Percentiles rank a stretch among this genome's conserved stretches.
phyloP scores from a whole-genome alignment of 176 grass and related monocot species.

The Puccinellia tenuiflora region DNA sequence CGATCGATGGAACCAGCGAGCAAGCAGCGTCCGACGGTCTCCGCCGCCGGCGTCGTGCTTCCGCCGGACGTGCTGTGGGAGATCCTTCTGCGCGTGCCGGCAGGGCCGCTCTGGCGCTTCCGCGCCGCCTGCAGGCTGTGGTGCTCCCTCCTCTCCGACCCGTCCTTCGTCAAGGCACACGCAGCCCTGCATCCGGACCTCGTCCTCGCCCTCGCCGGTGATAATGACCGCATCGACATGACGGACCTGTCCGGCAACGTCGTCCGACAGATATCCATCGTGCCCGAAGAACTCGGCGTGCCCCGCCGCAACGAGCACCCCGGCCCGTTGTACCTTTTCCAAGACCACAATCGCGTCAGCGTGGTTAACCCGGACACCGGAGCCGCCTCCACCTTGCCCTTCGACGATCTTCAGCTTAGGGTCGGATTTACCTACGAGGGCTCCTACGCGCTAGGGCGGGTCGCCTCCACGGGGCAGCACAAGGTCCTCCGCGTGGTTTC shows the following conservation, averaged over 20 bases:
- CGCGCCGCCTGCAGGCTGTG: neutral
- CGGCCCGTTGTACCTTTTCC: neutral
- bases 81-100: neutral
- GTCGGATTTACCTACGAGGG: neutral
- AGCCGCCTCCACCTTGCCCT: neutral
- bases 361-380: neutral
- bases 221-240: neutral
- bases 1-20: neutral
- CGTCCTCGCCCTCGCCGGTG: neutral
- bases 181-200: neutral
- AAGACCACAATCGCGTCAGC: neutral
- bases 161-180: neutral
- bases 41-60: neutral
- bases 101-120: neutral
- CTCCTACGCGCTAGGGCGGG: neutral
- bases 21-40: neutral
- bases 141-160: neutral
- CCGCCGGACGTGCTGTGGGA: neutral
- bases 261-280: neutral
- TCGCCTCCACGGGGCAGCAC: neutral
- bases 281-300: neutral
- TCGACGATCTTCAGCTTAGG: neutral
- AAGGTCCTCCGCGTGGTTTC: neutral
- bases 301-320: neutral
- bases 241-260: neutral